Evolutionary conservation across 2,329 filamentous ascomycete genomes (phyloP), one percentile per base, ranked within the genome.

Genomic region (Emydomyces testavorans): DNA sequence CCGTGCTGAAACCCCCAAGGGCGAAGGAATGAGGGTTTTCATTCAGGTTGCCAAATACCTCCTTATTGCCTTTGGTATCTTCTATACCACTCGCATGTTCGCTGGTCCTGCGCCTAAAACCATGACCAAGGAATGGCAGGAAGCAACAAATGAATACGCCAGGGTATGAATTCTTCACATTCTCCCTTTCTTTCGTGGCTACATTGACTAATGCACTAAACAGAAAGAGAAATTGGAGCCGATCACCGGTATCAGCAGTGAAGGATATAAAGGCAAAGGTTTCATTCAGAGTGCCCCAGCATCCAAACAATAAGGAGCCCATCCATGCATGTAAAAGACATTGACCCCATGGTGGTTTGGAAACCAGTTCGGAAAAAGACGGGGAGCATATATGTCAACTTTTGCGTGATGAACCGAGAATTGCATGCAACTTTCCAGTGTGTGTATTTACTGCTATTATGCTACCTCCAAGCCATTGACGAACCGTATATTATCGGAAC

Each of bases 101-200:
- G 87, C 84, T 61, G 76, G 78, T 65, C 77, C 79, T 52, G 63
- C 77, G 54, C 92, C 92, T 57, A 74, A 75, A 68, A 94, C 90
- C 62, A 94, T 98, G 89, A 90, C 76, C 73, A 85, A 86, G 77
- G 92, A 98, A 72, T 96, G 85, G 80, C 87, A 98, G 75, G 88
- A 96, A 75, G 83, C 83, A 59, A 78, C 82, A 58, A 94, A 98
- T 71, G 92, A 95, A 75, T 92, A 85, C 70, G 76, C 95, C 68
- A 89, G 81, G 79, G 90, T 94, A 73, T 61, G 80, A 23, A 36
- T 28, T 36, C 10, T 26, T 26, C 18, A 36, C 20, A 39, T 50
- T 53, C 60, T 36, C 42, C 52, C 31, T 61, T 56, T 21, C 23
- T 29, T 32, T 21, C 24, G 4, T 20, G 26, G 11, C 29, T 48